These are phyloP conservation scores for Endothia cerciana DNA, from an alignment of 2,329 filamentous ascomycete species.

Conservation along the genomic window DNA sequence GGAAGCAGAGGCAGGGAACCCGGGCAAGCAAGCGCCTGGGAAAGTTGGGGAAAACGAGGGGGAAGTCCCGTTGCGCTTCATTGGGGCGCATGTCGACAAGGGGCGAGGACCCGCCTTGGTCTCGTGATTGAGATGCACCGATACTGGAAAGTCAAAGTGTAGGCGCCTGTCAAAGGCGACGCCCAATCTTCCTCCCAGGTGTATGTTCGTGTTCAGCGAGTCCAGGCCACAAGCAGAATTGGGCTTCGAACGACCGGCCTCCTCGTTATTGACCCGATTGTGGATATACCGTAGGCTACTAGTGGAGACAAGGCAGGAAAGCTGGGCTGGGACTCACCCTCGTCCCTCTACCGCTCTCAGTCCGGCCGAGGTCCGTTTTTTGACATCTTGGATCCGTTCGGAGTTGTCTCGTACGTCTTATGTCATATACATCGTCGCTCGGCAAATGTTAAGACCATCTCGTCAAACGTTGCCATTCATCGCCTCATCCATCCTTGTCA, in stretches of 20 bases:
- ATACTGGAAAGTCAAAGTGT: not conserved
- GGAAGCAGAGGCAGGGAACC: not conserved
- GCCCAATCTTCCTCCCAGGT: too few relatives aligned
- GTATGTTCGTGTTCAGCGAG: too few relatives aligned
- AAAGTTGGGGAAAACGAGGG: not conserved
- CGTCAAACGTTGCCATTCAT: not conserved
- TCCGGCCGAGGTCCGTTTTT: too few relatives aligned
- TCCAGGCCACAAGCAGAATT: too few relatives aligned
- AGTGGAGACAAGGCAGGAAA: too few relatives aligned
- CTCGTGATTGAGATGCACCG: conserved; percentile 1
- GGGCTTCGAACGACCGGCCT: too few relatives aligned
- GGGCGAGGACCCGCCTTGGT: not conserved
- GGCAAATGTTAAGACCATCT: not conserved
- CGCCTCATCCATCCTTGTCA: conserved; percentile 14
- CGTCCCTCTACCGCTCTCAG: too few relatives aligned
- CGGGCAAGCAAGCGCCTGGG: not conserved
- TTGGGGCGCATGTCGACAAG: conserved; percentile 14
- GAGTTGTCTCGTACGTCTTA: too few relatives aligned
- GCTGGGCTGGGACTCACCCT: too few relatives aligned
- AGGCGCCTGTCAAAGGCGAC: not conserved
- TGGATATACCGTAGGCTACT: too few relatives aligned
- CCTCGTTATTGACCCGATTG: too few relatives aligned
- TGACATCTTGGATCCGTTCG: too few relatives aligned
- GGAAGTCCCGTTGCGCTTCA: not conserved
- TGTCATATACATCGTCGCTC: not conserved